Percentiles rank a stretch among this genome's conserved stretches.
phyloP scores from a whole-genome alignment of 1,284 basidiomycete genomes.

The Ceratobasidium sp. region DNA sequence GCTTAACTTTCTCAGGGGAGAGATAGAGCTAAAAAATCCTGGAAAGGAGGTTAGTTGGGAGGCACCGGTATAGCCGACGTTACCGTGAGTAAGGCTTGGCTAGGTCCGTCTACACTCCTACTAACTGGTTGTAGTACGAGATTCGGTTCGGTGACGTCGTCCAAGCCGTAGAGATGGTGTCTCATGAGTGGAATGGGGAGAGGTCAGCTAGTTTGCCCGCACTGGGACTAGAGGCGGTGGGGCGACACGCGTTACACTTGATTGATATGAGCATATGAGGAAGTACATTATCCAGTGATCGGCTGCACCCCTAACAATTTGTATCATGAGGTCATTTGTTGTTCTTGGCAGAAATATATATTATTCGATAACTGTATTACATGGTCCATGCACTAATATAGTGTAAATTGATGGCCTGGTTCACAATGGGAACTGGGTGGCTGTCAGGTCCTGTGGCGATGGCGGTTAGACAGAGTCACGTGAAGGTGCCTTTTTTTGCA shows the following conservation, averaged over 20 bases:
- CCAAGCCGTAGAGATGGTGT: not conserved
- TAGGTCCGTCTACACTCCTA: no score
- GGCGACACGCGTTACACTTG: not conserved
- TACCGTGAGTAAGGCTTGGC: slow-evolving; percentile 26
- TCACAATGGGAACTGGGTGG: no score
- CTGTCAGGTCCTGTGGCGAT: no score
- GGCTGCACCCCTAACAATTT: no score
- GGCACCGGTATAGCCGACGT: not conserved
- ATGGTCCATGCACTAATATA: no score
- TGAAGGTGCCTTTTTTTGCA: no score
- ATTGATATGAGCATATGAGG: slow-evolving; percentile 19
- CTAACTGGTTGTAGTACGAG: slow-evolving; percentile 9
- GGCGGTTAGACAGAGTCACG: no score
- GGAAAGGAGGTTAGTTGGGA: slow-evolving; percentile 22
- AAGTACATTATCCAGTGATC: no score
- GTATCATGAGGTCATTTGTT: no score
- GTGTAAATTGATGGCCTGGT: no score
- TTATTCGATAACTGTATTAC: no score
- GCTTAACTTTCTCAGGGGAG: not conserved
- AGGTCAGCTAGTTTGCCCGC: not conserved
- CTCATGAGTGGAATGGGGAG: slow-evolving; percentile 28
- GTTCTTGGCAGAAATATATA: no score
- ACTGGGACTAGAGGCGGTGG: not conserved
- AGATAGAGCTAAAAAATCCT: not conserved
- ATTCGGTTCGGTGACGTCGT: slow-evolving; percentile 10